These are phyloP conservation scores for Aspergillus sp. DNA, from an alignment of 2,329 filamentous ascomycete species.

Conservation along the genomic window DNA sequence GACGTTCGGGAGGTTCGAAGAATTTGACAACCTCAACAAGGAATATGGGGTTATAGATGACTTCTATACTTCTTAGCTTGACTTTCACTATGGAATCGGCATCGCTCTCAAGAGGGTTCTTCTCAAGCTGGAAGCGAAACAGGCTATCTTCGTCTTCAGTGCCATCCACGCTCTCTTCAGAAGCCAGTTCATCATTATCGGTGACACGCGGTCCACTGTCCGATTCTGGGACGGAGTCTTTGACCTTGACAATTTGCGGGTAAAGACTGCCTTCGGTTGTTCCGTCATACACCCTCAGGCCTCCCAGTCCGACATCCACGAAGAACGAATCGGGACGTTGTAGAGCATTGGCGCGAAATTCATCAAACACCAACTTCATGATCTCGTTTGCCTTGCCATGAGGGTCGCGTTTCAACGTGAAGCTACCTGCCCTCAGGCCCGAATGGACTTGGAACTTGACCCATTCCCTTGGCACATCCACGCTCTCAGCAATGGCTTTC, in stretches of 20 bases:
- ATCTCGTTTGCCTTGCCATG: constrained; percentile 74
- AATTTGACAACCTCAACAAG: constrained; percentile 87
- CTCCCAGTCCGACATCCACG: constrained; percentile 81
- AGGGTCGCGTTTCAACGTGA: constrained; percentile 81
- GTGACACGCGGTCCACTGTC: constrained; percentile 24
- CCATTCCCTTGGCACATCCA: constrained; percentile 84
- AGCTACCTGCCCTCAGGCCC: constrained; percentile 90
- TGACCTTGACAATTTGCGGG: constrained; percentile 91
- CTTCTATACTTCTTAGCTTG: constrained; percentile 90
- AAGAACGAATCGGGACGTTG: constrained; percentile 88
- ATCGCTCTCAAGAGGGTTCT: constrained; percentile 87
- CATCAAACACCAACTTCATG: constrained; percentile 85
- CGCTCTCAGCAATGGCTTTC: constrained; percentile 73
- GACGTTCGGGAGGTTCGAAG: constrained; percentile 90
- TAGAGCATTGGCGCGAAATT: constrained; percentile 82
- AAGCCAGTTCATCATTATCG: constrained; percentile 32
- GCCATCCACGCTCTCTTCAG: constrained; percentile 35
- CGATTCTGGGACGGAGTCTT: constrained; percentile 63
- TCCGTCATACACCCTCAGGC: constrained; percentile 89
- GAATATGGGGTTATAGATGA: constrained; percentile 95
- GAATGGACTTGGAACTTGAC: constrained; percentile 90
- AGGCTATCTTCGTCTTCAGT: constrained; percentile 63
- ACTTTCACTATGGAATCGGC: constrained; percentile 85
- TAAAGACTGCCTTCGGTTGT: constrained; percentile 87
- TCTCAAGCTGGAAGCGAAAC: constrained; percentile 87